phyloP scores from a whole-genome alignment of 441 rosid genomes.

The Arabidopsis hybrid region DNA sequence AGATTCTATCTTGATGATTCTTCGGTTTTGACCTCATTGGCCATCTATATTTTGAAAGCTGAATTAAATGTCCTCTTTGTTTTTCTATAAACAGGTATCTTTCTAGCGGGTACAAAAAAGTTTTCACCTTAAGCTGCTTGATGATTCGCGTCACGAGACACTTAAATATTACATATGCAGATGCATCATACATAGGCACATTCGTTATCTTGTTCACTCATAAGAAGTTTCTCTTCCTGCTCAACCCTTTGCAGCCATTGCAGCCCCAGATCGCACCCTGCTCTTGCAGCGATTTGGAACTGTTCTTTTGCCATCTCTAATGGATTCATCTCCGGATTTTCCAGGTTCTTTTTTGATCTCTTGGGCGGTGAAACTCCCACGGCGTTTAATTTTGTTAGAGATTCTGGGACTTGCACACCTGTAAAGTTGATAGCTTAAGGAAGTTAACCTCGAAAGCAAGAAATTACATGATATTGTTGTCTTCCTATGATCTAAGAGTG shows the following conservation, averaged over 20 bases:
- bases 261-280: constrained; percentile 78
- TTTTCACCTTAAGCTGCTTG: constrained; percentile 9
- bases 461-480: not conserved
- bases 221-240: constrained; percentile 74
- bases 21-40: no score
- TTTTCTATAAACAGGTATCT: constrained; percentile 4
- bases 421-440: constrained; percentile 12
- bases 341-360: constrained; percentile 48
- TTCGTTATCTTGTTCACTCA: constrained; percentile 43
- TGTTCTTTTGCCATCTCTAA: constrained; percentile 77
- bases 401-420: constrained; percentile 87
- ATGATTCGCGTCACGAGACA: not conserved
- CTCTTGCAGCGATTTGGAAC: constrained; percentile 77
- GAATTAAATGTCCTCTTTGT: not conserved
- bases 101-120: not conserved
- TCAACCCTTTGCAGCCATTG: constrained; percentile 83
- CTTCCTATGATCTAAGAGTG: not conserved
- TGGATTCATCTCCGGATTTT: constrained; percentile 42
- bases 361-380: constrained; percentile 52
- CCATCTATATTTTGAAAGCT: not conserved
- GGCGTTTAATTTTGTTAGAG: constrained; percentile 49
- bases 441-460: constrained; percentile 14
- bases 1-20: no score
- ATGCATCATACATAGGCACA: constrained; percentile 29
- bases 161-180: not conserved